These are phyloP conservation scores for Leucocoprinus birnbaumii DNA, from an alignment of 768 basidiomycete species.

Conservation along the genomic window DNA sequence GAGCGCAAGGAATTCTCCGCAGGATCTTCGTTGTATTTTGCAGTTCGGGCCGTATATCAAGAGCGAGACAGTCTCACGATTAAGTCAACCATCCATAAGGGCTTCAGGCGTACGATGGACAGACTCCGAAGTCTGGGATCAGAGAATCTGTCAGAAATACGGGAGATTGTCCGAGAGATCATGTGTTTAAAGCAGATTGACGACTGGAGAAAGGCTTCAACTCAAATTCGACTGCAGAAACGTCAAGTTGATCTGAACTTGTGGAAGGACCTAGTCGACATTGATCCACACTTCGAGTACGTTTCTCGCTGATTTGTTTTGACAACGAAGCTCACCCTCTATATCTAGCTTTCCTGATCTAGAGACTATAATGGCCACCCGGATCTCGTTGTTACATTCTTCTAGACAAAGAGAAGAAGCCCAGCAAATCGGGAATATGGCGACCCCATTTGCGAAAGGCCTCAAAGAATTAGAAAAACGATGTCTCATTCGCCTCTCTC, in stretches of 20 bases:
- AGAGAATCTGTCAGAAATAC: conserved; percentile 79
- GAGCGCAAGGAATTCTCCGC: conserved; percentile 45
- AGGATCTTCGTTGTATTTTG: conserved; percentile 68
- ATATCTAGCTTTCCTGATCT: conserved; percentile 63
- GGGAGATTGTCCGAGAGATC: conserved; percentile 63
- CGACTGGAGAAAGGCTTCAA: conserved; percentile 47
- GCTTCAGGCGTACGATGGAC: conserved; percentile 59
- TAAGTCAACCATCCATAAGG: conserved; percentile 43
- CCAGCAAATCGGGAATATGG: conserved; percentile 71
- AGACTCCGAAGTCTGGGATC: conserved; percentile 64
- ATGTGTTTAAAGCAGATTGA: conserved; percentile 81
- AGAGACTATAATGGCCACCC: conserved; percentile 78
- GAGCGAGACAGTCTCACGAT: conserved; percentile 59
- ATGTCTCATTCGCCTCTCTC: conserved; percentile 70
- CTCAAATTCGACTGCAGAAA: conserved; percentile 30
- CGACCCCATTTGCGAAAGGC: conserved; percentile 45
- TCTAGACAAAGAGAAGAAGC: conserved; percentile 66
- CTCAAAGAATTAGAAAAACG: conserved; percentile 62
- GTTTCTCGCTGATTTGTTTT: conserved; percentile 23
- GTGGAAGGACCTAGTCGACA: conserved; percentile 42
- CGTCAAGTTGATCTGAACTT: conserved; percentile 29
- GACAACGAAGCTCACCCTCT: not conserved
- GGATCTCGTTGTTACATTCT: conserved; percentile 78
- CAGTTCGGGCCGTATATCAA: conserved; percentile 79
- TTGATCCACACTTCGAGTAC: conserved; percentile 66